Evolutionary conservation across 129 eudicot genomes (phyloP), one percentile per base, ranked within the genome.

Genomic region (Solidago caesia): DNA sequence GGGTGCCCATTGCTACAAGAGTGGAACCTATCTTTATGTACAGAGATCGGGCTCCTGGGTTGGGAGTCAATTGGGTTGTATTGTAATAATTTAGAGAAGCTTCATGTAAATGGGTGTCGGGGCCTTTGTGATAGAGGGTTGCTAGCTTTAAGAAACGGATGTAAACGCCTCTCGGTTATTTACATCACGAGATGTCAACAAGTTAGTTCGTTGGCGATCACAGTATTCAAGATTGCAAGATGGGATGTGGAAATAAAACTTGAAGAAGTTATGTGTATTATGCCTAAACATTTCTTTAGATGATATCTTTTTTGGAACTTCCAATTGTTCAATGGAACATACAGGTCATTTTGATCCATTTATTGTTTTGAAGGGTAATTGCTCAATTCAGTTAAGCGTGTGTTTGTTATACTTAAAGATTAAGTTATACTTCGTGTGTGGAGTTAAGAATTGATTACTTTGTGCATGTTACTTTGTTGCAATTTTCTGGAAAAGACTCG

Each of bases 21-120:
- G 66, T 90, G 98, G 98, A 90, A 90, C 81, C 75, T 94, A 71
- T 89, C 96, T 13, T 80, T 88, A 51, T 94, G 98, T 27, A 85
- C 83, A 44, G 96, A 88, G 80, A 70, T 94, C 49, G 68, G 78
- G 64, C 21, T 80, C 13, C 14, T 57, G 1, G 97, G 97, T 15
- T 90, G 97, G 97, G 83, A 87, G 60, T 75, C 96, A 4, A 86
- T 94, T 47, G 89, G 88, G 44, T 29, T 52, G 56, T 43, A 80
- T 78, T 90, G 97, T 79, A 70, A 12, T 67, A 88, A 90, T 51
- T 71, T 94, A 74, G 79, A 90, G 74, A 79, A 67, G 73, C 91
- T 94, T 67, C 97, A 94, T 69, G 96, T 90, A 45, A 88, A 86
- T 56, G 81, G 98, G 55, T 94, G 98, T 65, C 80, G 84, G 65